phyloP scores from a whole-genome alignment of 192 early-diverging fungal species.

The Coemansia sp. region DNA sequence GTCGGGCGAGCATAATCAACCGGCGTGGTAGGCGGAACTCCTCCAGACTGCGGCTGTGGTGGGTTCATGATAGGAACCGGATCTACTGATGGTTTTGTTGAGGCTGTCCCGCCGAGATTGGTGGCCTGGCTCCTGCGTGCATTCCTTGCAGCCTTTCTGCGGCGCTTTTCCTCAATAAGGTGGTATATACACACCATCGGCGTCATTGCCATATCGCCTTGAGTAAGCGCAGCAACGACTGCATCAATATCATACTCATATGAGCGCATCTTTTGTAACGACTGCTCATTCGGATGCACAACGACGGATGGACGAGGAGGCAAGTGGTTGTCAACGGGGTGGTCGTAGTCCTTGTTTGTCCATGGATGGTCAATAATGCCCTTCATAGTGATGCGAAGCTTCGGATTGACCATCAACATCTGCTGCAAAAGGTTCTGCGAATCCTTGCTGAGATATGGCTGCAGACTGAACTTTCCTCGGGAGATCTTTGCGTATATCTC shows the following conservation, averaged over 20 bases:
- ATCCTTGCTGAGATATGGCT: constrained; percentile 58
- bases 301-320: constrained; percentile 57
- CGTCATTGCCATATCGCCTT: constrained; percentile 40
- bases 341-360: constrained; percentile 71
- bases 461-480: constrained; percentile 62
- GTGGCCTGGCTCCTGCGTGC: constrained; percentile 46
- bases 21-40: constrained; percentile 1
- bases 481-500: constrained; percentile 85
- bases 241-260: constrained; percentile 40
- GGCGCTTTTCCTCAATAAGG: constrained; percentile 43
- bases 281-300: constrained; percentile 42
- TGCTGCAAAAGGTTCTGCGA: constrained; percentile 66
- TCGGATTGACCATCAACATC: constrained; percentile 74
- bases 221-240: constrained; percentile 36
- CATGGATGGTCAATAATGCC: constrained; percentile 74
- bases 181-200: constrained; percentile 54
- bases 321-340: constrained; percentile 65
- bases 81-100: constrained; percentile 14
- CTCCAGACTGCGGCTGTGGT: neutral
- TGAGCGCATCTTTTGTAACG: constrained; percentile 47
- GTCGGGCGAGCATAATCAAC: constrained; percentile 23
- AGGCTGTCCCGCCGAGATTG: constrained; percentile 18
- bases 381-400: constrained; percentile 64
- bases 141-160: constrained; percentile 41
- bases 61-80: constrained; percentile 2